Evolutionary conservation across 306 rosid species (phyloP), one percentile per base, ranked within the genome.

Genomic region (Spatholobus suberectus): DNA sequence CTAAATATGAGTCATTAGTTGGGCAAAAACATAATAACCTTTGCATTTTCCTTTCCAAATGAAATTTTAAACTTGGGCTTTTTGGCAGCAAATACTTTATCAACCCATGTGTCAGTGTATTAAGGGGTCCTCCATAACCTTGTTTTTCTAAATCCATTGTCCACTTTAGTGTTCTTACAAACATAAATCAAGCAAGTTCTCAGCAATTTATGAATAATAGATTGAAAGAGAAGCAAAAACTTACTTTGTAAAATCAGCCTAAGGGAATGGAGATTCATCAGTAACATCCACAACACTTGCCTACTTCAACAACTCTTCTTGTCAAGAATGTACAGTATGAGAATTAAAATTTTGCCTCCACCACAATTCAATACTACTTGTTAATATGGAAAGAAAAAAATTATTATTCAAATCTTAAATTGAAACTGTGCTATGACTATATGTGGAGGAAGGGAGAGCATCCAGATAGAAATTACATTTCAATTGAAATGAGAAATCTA

Each of bases 41-140:
- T 92, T 5, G 85, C 66, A 87, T 89, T 92, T 85, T 92, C 98
- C 90, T 96, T 92, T 71, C 94, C 91, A 76, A 82, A 58, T 29
- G 76, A 32, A 71, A 41, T 26, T 80, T 78, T 83, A 83, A 85
- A 88, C 82, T 87, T 85, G 34, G 89, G 61, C 84, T 88, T 88
- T 59, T 85, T 85, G 34, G 85, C 90, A 78, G 94, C 84, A 87
- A 89, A 95, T 63, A 93, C 88, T 82, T 90, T 97, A 86, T 91
- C 92, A 82, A 95, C 89, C 0, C 92, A 91, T 7, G 91, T 90
- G 40, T 89, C 92, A 32, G 81, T 82, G 74, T 90, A 90, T 86
- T 88, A 81, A 17, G 94, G 97, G n/a, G 72, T 70, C 88, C 73
- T 87, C 27, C 82, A 83, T 71, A 70, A 23, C 58, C 85, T 89